A percentile compares a stretch with the other conserved stretches of the same genome.
Evolutionary conservation across 1,139 yeast genomes (phyloP).

Genomic region (Blastobotrys proliferans): DNA sequence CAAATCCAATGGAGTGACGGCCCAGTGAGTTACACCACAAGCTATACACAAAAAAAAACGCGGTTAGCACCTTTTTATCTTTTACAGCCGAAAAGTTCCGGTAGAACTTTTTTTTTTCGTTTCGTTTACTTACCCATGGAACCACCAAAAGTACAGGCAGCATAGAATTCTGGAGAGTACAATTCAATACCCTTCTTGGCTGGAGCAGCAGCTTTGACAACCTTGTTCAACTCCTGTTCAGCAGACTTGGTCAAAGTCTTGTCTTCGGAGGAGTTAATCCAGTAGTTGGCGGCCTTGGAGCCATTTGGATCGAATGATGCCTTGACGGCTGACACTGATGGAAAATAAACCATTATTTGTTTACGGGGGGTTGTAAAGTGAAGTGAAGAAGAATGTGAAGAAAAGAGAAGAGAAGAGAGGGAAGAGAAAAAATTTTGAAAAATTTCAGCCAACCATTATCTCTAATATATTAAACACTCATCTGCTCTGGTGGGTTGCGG

Average conservation of each 20-base stretch:
- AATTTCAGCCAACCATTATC: too few species aligned
- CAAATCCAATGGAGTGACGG: conserved; percentile 86
- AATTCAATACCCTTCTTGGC: conserved; percentile 42
- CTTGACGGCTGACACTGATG: conserved; percentile 36
- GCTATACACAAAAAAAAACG: conserved; percentile 48
- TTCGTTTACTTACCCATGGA: conserved; percentile 40
- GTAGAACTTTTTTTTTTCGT: background rate
- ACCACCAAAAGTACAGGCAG: conserved; percentile 87
- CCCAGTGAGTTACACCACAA: conserved; percentile 94
- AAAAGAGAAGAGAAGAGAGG: background rate
- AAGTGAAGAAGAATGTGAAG: background rate
- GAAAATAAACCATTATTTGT: conserved; percentile 36
- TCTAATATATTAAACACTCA: too few species aligned
- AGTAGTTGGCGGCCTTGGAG: conserved; percentile 29
- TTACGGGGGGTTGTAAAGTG: conserved; percentile 2
- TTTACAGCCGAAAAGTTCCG: background rate
- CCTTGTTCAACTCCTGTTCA: conserved; percentile 22
- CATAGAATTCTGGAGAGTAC: conserved; percentile 68
- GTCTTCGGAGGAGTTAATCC: conserved; percentile 35
- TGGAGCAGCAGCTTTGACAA: conserved; percentile 21
- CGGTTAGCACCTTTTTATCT: conserved; percentile 3
- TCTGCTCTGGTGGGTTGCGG: too few species aligned
- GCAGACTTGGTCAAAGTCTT: conserved; percentile 31
- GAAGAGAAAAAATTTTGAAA: background rate
- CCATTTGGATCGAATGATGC: conserved; percentile 39